Evolutionary conservation across 2,329 filamentous ascomycete genomes (phyloP), one percentile per base, ranked within the genome.

Genomic region (Nemania bipapillata): DNA sequence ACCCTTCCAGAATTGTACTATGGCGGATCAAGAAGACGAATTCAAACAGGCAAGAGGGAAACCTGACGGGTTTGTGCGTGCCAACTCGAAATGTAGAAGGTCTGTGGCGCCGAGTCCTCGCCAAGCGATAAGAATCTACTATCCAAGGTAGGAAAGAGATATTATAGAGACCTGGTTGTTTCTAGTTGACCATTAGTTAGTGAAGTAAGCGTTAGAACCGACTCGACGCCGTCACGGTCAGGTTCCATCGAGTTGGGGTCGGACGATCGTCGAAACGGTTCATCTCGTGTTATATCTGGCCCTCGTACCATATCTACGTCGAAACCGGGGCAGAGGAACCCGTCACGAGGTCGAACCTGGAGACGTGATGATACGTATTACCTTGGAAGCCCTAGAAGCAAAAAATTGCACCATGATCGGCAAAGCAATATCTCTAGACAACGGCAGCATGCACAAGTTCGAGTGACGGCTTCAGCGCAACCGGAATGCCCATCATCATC

Each of bases 61-160:
- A 66, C 49, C 40, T 12, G 52, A 22, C 17, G 65, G 68, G 7
- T 49, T 58, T n/a, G 58, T 64, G 9, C 60, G 57, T 26, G 69
- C 70, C 26, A 72, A 72, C 42, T 71, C 70, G 30, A 66, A 62
- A 55, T 60, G 70, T 6, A 71, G 64, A 64, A 67, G 70, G 45
- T 71, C 70, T 26, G 57, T 35, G 7, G 57, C 54, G 17, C n/a
- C 58, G 4, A 37, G 4, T 28, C 4, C 24, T 42, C 4, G 32
- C 22, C 4, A 11, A 20, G 12, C 9, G 11, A 28, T 9, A 20
- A 20, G 40, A 35, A 28, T 11, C 1, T 35, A 11, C 5, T 40
- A 24, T 53, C 37, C 22, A 42, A 70, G 62, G 68, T 72, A 58
- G 11, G 47, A 52, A 17, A 1, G 9, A 30, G 12, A 9, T 2